Evolutionary conservation across 371 early-diverging fungal species (phyloP).

Genomic region (Sporodiniella umbellata): DNA sequence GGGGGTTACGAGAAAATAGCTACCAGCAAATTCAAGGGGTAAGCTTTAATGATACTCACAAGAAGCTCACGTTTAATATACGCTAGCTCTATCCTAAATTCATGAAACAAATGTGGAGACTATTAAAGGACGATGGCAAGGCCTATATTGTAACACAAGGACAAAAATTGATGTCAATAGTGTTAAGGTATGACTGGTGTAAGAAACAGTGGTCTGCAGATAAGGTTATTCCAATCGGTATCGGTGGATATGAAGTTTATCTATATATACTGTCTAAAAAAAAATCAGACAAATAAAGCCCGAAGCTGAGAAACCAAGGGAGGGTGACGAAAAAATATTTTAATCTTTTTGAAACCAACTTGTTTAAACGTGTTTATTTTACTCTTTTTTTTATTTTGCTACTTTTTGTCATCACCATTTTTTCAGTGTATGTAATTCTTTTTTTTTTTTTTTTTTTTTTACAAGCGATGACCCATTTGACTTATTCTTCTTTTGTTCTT

Average conservation of each 20-base stretch:
- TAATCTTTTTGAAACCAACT: too few species aligned
- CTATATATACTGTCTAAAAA: slow-evolving; percentile 28
- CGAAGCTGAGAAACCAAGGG: not conserved
- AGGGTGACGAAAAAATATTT: not conserved
- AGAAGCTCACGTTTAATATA: too few species aligned
- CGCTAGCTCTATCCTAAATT: slow-evolving; percentile 48
- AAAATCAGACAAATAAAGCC: not conserved
- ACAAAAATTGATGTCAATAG: slow-evolving; percentile 32
- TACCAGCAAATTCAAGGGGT: slow-evolving; percentile 36
- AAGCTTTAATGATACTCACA: too few species aligned
- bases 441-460: not conserved
- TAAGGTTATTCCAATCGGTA: slow-evolving; percentile 22
- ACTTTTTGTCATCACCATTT: too few species aligned
- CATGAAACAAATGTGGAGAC: slow-evolving; percentile 30
- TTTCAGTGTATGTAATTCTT: too few species aligned
- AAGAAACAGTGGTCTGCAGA: slow-evolving; percentile 27
- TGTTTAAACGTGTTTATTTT: too few species aligned
- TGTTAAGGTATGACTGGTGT: slow-evolving; percentile 38
- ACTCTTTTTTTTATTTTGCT: too few species aligned
- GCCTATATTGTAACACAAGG: slow-evolving; percentile 50
- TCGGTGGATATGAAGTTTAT: slow-evolving; percentile 39
- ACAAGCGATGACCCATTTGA: not conserved
- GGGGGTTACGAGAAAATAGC: slow-evolving; percentile 43
- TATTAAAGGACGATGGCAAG: slow-evolving; percentile 27
- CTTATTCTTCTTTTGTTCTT: not conserved